These are phyloP conservation scores for Oryza longistaminata DNA, from an alignment of 176 grass and related monocot species.

Conservation along the genomic window DNA sequence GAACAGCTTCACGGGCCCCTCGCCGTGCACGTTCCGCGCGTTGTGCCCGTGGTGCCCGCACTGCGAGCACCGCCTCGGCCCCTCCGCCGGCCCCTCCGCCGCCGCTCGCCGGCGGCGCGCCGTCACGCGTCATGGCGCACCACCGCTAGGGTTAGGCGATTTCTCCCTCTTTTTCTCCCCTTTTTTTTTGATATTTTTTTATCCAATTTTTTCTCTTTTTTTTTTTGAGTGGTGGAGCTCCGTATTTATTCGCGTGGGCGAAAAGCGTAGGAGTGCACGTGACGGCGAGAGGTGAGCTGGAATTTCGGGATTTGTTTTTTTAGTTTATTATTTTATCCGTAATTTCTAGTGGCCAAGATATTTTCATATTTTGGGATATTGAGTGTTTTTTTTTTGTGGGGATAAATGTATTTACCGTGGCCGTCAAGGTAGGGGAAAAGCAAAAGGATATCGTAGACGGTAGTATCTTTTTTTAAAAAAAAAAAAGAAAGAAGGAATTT, in stretches of 20 bases:
- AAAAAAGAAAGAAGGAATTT: background rate
- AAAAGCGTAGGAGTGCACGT: background rate
- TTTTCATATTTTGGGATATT: background rate
- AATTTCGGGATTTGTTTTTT: background rate
- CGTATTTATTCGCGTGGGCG: slow-evolving; percentile 33
- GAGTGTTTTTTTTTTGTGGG: background rate
- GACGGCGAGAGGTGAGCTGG: slow-evolving; percentile 32
- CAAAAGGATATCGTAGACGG: background rate
- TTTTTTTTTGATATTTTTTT: background rate
- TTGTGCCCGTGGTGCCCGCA: slow-evolving; percentile 69
- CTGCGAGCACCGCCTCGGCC: slow-evolving; percentile 57
- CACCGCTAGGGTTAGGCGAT: slow-evolving; percentile 45
- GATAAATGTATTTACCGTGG: background rate
- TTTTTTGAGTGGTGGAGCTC: background rate
- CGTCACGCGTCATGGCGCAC: slow-evolving; percentile 47
- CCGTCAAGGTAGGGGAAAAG: slow-evolving; percentile 1
- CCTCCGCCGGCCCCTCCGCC: background rate
- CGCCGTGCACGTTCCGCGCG: slow-evolving; percentile 60
- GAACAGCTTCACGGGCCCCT: slow-evolving; percentile 60
- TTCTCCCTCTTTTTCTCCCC: background rate
- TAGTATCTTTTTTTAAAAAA: too few relatives aligned
- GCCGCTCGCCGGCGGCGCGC: background rate
- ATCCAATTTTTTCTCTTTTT: background rate
- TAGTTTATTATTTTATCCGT: background rate
- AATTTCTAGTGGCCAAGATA: slow-evolving; percentile 28